Conservation (phyloP, 202 grass and related monocot species). For the Brachypodium distachyon region DNA sequence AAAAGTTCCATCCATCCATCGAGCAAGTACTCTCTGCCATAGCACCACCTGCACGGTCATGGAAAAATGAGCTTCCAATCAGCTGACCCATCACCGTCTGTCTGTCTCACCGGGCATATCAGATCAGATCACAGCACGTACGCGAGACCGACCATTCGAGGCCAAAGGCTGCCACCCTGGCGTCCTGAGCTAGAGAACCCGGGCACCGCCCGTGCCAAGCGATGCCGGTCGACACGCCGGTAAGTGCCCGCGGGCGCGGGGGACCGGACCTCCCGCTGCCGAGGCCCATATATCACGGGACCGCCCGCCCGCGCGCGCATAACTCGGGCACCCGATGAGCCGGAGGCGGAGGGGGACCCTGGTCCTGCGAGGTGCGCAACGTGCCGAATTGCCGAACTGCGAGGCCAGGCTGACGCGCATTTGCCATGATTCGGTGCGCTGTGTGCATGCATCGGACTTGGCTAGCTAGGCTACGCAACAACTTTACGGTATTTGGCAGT, state of each 20-base stretch:
- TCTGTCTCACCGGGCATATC: not conserved
- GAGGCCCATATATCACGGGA: not conserved
- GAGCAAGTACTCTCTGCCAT: not conserved
- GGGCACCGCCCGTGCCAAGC: too few species aligned
- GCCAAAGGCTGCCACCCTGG: conserved; percentile 21
- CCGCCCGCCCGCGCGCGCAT: too few species aligned
- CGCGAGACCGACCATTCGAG: not conserved
- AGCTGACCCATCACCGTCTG: not conserved
- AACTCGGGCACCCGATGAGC: not conserved
- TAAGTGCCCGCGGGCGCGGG: too few species aligned
- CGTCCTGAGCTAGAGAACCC: too few species aligned
- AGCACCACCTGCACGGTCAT: not conserved
- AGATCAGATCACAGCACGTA: too few species aligned
- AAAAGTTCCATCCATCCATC: not conserved
- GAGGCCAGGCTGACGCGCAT: not conserved
- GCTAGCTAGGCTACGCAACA: not conserved
- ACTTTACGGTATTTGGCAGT: not conserved
- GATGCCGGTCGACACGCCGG: too few species aligned
- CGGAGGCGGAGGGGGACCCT: too few species aligned
- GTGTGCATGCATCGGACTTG: not conserved
- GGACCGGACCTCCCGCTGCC: too few species aligned
- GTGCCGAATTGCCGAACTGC: conserved; percentile 9
- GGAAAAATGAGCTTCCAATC: not conserved
- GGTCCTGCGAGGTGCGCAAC: too few species aligned
- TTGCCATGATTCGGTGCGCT: not conserved